These are phyloP conservation scores for Ogataea degrootiae DNA, from an alignment of 805 yeast species.

Conservation along the genomic window DNA sequence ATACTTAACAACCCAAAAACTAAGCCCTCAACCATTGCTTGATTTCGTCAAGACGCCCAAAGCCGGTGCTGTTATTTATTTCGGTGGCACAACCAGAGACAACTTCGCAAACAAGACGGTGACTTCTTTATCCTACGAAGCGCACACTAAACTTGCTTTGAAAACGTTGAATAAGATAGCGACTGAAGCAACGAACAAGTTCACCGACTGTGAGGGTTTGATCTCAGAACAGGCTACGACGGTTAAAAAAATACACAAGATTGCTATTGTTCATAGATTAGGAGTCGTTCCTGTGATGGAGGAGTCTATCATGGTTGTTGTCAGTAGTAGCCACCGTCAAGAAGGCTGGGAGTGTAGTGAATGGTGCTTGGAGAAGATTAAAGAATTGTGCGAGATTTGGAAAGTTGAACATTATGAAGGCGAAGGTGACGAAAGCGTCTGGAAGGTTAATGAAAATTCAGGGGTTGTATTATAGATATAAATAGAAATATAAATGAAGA, in stretches of 20 bases:
- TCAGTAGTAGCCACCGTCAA: constrained; percentile 41
- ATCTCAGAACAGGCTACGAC: background rate
- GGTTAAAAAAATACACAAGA: constrained; percentile 27
- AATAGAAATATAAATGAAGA: constrained; percentile 1
- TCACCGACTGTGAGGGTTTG: constrained; percentile 5
- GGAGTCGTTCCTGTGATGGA: constrained; percentile 45
- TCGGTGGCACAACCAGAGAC: constrained; percentile 49
- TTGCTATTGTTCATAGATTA: constrained; percentile 40
- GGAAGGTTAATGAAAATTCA: constrained; percentile 40
- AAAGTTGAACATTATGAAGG: constrained; percentile 41
- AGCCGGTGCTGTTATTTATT: constrained; percentile 46
- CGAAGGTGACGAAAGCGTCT: constrained; percentile 34
- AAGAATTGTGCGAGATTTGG: constrained; percentile 46
- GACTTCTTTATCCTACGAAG: constrained; percentile 38
- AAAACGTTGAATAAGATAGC: constrained; percentile 34
- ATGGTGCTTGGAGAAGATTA: constrained; percentile 41
- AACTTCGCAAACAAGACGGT: constrained; percentile 38
- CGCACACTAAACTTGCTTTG: constrained; percentile 39
- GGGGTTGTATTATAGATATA: constrained; percentile 9
- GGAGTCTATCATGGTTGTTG: constrained; percentile 42
- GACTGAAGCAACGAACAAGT: constrained; percentile 25
- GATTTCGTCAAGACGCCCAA: constrained; percentile 37
- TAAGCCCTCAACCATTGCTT: constrained; percentile 20
- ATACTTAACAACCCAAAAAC: constrained; percentile 20
- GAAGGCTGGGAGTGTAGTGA: constrained; percentile 45